Base-by-base conservation (phyloP, 1,139 yeast species). In the Yueomyces sp. region DNA sequence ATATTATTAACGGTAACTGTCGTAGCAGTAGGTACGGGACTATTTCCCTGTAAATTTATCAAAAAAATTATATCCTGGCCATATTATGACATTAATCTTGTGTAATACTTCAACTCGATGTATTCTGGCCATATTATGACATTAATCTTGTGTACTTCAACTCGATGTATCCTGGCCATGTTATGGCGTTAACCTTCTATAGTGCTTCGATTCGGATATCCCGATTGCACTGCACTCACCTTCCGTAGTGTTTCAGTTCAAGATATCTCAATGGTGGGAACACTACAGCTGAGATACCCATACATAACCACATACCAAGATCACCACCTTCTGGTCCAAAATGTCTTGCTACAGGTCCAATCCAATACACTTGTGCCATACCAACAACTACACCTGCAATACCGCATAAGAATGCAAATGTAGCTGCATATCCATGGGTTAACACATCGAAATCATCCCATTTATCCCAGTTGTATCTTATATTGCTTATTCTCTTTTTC, bases 381-480 rank as follows among this genome's bases (percentile, higher is more conserved):
- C 91, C 91, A n/a, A 82, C 65, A 3, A 79, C 83, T 1, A 84
- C 89, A 31, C 91, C 93, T 1, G 74, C 78, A 9, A 79, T 78
- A 36, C 93, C 93, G 42, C 72, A 62, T 3, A 70, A 52, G 50
- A 81, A 81, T 0, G 87, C 66, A 4, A 64, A 53, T 9, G 79
- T 64, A 0, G 91, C 81, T 0, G 91, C 89, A 39, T 67, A 63
- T 3, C 89, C 86, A 38, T 67, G 65, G 1, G 89, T 80, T 46
- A 82, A 65, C 33, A 67, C 68, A 12, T 60, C 59, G 38, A 65
- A 67, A 51, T 77, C 72, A 55, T 82, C 71, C 87, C 91, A 82
- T 39, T 71, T 68, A 3, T 67, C 68, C 76, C 86, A 83, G 52
- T 80, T 78, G 60, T 78, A 78, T 52, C 68, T 63, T 46, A 66